Conservation (phyloP, 805 yeast species). For the Pichia occidentalis region DNA sequence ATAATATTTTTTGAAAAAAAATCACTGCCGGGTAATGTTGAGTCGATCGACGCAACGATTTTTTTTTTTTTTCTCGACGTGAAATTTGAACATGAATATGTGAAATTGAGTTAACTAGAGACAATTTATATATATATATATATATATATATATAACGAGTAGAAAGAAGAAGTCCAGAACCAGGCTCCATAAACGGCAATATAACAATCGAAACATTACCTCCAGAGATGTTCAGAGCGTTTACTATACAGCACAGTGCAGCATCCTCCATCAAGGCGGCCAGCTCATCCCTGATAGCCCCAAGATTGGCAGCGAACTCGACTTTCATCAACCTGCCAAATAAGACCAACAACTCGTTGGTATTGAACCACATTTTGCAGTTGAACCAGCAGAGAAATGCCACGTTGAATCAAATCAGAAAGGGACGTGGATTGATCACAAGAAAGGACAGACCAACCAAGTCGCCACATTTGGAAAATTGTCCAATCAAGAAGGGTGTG, state of each 20-base stretch:
- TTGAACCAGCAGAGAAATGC: conserved; percentile 45
- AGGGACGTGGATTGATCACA: conserved; percentile 47
- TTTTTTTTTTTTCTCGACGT: no score
- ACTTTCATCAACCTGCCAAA: conserved; percentile 14
- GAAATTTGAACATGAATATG: no score
- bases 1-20: no score
- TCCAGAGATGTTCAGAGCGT: conserved; percentile 15
- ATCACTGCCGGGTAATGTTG: no score
- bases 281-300: conserved; percentile 15
- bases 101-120: no score
- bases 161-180: no score
- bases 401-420: conserved; percentile 69
- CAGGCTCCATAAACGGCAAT: no score
- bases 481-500: conserved; percentile 90
- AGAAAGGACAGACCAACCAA: conserved; percentile 38
- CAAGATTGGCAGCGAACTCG: conserved; percentile 11
- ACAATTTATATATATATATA: no score
- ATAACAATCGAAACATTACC: no score
- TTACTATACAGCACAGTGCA: conserved; percentile 5
- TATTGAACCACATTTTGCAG: conserved; percentile 14
- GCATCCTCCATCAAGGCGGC: conserved; percentile 5
- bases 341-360: background rate
- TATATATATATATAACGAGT: no score
- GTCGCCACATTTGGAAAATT: conserved; percentile 76
- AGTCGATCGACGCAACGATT: no score